phyloP scores from a whole-genome alignment of 345 rosid genomes.

The Lumnitzera littorea region DNA sequence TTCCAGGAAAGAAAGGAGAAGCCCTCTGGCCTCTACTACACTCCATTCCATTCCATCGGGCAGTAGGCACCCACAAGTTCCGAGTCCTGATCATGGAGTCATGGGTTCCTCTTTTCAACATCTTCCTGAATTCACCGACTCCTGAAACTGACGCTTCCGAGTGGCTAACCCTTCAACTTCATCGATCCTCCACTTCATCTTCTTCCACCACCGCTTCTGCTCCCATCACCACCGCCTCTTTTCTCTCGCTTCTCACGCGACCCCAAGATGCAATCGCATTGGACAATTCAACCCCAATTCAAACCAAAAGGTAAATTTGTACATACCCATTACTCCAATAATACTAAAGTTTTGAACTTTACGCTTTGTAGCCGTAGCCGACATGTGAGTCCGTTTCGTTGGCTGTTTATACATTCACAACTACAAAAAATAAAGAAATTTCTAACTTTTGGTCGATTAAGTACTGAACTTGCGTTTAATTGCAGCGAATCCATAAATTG shows the following conservation, averaged over 20 bases:
- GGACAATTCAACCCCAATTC: slow-evolving; percentile 18
- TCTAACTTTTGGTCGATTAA: neutral
- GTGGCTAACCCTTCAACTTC: slow-evolving; percentile 40
- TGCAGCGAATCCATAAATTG: too few relatives aligned
- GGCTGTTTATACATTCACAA: neutral
- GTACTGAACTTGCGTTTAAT: neutral
- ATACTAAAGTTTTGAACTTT: slow-evolving; percentile 5
- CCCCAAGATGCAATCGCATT: slow-evolving; percentile 17
- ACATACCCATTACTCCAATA: too few relatives aligned
- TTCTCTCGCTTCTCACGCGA: slow-evolving; percentile 44
- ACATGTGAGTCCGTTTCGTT: too few relatives aligned
- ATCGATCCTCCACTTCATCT: slow-evolving; percentile 7
- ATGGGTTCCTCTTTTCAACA: slow-evolving; percentile 59
- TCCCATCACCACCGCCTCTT: slow-evolving; percentile 51
- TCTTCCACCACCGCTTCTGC: slow-evolving; percentile 23
- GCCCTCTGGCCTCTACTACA: too few relatives aligned
- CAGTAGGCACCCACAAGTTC: too few relatives aligned
- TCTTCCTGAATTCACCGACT: slow-evolving; percentile 45
- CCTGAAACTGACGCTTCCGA: slow-evolving; percentile 70
- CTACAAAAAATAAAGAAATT: neutral
- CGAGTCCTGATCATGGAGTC: slow-evolving; percentile 26
- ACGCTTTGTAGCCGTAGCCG: too few relatives aligned
- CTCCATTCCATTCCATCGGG: too few relatives aligned
- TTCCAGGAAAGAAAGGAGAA: too few relatives aligned
- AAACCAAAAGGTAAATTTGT: slow-evolving; percentile 27